Evolutionary conservation across 192 early-diverging fungal species (phyloP).

Genomic region (Chytriomyces sp.): DNA sequence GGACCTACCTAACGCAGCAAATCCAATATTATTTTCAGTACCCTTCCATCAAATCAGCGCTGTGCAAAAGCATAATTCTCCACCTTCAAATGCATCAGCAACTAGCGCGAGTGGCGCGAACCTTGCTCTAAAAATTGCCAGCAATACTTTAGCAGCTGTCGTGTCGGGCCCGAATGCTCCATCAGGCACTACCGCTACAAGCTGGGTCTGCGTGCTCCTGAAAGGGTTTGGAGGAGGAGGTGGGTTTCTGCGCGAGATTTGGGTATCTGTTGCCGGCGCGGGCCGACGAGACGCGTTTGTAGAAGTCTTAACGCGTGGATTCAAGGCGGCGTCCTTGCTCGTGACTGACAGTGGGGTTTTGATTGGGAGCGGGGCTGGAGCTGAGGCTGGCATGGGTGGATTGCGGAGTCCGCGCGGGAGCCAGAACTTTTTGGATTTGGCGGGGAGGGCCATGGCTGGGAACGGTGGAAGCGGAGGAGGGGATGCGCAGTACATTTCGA

Average conservation of each 20-base stretch:
- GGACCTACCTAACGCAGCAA: not conserved
- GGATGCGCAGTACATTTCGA: slow-evolving; percentile 21
- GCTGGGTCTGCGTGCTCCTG: slow-evolving; percentile 18
- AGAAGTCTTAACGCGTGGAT: slow-evolving; percentile 2
- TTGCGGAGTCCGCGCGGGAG: not conserved
- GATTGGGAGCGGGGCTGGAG: not conserved
- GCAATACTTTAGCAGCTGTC: not conserved
- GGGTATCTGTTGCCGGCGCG: slow-evolving; percentile 8
- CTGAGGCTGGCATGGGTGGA: not conserved
- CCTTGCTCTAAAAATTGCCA: not conserved
- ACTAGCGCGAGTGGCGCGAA: not conserved
- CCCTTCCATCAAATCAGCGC: slow-evolving; percentile 43
- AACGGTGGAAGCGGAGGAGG: not conserved
- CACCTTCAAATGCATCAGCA: not conserved
- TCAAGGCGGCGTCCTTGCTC: not conserved
- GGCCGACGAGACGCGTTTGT: slow-evolving; percentile 16
- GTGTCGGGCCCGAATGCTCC: not conserved
- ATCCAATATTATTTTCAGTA: slow-evolving; percentile 37
- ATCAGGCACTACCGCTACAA: not conserved
- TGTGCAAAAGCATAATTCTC: slow-evolving; percentile 11
- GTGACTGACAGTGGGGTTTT: not conserved
- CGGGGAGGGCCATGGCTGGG: slow-evolving; percentile 28
- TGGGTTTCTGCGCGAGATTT: slow-evolving; percentile 4
- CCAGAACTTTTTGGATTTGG: not conserved
- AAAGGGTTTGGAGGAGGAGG: slow-evolving; percentile 4